Conservation (phyloP, 1,284 basidiomycete genomes). For the Rhodotorula sp. region DNA sequence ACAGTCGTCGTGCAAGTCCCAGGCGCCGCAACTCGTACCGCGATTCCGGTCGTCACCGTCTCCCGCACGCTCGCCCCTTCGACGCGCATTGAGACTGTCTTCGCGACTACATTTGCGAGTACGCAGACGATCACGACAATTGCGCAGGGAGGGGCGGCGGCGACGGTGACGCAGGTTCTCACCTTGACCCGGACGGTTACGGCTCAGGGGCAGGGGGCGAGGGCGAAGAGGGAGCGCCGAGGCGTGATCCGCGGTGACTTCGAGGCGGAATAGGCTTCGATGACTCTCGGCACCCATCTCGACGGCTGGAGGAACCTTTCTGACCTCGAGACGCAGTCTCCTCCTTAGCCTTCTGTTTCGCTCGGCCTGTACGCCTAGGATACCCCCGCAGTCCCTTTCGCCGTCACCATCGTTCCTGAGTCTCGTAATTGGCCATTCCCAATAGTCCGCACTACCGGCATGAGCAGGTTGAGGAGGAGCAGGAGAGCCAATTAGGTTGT, state of each 20-base stretch:
- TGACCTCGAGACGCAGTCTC: too few relatives aligned
- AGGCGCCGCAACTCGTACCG: neutral
- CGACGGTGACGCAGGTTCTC: slow-evolving; percentile 11
- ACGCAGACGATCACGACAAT: slow-evolving; percentile 30
- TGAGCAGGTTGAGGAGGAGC: neutral
- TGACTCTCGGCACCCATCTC: too few relatives aligned
- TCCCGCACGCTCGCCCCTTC: slow-evolving; percentile 2
- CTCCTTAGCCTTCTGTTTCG: too few relatives aligned
- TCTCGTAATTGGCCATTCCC: neutral
- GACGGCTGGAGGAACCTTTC: too few relatives aligned
- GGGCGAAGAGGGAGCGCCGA: neutral
- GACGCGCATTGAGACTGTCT: slow-evolving; percentile 17
- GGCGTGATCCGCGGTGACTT: too few relatives aligned
- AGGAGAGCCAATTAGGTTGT: neutral
- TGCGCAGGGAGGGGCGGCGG: slow-evolving; percentile 1
- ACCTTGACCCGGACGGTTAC: slow-evolving; percentile 21
- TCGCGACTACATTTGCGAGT: slow-evolving; percentile 18
- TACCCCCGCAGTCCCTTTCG: neutral
- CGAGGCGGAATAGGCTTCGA: neutral
- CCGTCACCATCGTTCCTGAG: neutral
- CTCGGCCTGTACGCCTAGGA: neutral
- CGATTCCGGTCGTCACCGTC: slow-evolving; percentile 12
- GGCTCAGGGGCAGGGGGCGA: neutral
- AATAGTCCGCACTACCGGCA: neutral
- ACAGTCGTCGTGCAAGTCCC: slow-evolving; percentile 12